Percentiles rank a stretch among this genome's conserved stretches.
Evolutionary conservation across 768 basidiomycete species (phyloP).

Genomic region (Kwoniella shandongensis): DNA sequence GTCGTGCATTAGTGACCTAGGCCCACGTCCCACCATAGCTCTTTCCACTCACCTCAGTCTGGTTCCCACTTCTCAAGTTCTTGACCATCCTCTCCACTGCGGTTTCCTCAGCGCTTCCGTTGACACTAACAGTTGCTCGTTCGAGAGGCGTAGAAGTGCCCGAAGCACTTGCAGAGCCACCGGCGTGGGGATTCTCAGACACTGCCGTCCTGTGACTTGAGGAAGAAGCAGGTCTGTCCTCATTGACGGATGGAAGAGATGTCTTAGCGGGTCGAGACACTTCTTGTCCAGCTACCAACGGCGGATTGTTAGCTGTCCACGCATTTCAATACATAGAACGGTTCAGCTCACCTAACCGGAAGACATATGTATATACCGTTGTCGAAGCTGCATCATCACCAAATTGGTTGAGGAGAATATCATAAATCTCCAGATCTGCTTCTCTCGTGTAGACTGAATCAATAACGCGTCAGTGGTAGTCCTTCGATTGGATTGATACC

Average conservation of each 20-base stretch:
- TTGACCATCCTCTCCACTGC: conserved; percentile 74
- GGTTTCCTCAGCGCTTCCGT: conserved; percentile 60
- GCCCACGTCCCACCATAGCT: not conserved
- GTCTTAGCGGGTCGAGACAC: conserved; percentile 8
- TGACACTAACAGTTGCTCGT: conserved; percentile 3
- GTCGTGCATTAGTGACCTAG: not conserved
- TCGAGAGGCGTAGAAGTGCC: conserved; percentile 54
- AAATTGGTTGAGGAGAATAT: conserved; percentile 82
- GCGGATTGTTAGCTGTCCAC: not conserved
- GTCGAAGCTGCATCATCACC: conserved; percentile 61
- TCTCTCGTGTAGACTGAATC: conserved; percentile 53
- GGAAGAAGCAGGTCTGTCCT: conserved; percentile 9
- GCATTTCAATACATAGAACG: not conserved
- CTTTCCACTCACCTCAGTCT: conserved; percentile 27
- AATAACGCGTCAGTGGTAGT: conserved; percentile 34
- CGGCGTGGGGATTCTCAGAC: too few relatives aligned
- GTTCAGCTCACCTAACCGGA: conserved; percentile 32
- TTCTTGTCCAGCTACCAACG: conserved; percentile 16
- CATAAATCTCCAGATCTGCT: conserved; percentile 67
- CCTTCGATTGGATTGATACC: conserved; percentile 66
- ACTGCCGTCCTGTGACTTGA: not conserved
- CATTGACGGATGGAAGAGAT: conserved; percentile 10
- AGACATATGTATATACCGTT: conserved; percentile 41
- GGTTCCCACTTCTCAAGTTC: conserved; percentile 80
- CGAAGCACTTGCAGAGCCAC: not conserved